phyloP scores from a whole-genome alignment of 208 protist genomes.

The Sergeia podlipaevii region DNA sequence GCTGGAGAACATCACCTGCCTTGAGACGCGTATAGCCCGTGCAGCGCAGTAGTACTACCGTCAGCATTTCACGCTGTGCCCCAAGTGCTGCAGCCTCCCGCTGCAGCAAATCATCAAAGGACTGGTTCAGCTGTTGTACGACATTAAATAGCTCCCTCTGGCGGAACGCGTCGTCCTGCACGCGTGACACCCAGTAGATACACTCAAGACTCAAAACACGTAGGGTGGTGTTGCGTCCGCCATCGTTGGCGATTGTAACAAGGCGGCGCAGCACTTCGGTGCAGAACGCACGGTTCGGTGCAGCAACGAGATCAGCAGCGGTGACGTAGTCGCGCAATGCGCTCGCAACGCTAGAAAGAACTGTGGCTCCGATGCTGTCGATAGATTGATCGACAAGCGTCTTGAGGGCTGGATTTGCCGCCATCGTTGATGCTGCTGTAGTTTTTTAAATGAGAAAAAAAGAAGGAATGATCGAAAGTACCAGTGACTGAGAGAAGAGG shows the following conservation, averaged over 20 bases:
- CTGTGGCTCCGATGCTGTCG: conserved; percentile 37
- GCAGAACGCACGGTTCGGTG: conserved; percentile 17
- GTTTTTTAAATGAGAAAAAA: conserved; percentile 2
- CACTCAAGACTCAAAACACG: conserved; percentile 64
- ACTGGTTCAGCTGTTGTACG: conserved; percentile 63
- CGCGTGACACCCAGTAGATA: conserved; percentile 67
- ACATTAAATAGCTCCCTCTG: conserved; percentile 48
- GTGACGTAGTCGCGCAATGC: conserved; percentile 34
- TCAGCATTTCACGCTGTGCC: conserved; percentile 64
- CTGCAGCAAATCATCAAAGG: conserved; percentile 73
- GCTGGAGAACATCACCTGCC: conserved; percentile 63
- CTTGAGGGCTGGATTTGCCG: conserved; percentile 46
- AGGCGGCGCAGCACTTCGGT: conserved; percentile 28
- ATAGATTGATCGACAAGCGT: conserved; percentile 48
- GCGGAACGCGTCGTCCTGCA: conserved; percentile 49
- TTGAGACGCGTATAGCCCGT: conserved; percentile 64
- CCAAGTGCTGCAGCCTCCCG: conserved; percentile 19
- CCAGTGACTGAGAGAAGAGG: background rate
- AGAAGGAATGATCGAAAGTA: background rate
- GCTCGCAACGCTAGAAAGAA: conserved; percentile 48
- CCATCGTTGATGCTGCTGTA: conserved; percentile 16
- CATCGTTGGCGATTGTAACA: conserved; percentile 61
- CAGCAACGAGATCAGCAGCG: conserved; percentile 21
- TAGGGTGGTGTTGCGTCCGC: conserved; percentile 45
- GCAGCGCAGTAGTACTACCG: conserved; percentile 76